phyloP scores from a whole-genome alignment of 768 basidiomycete genomes.

The Tulasnella sp. region DNA sequence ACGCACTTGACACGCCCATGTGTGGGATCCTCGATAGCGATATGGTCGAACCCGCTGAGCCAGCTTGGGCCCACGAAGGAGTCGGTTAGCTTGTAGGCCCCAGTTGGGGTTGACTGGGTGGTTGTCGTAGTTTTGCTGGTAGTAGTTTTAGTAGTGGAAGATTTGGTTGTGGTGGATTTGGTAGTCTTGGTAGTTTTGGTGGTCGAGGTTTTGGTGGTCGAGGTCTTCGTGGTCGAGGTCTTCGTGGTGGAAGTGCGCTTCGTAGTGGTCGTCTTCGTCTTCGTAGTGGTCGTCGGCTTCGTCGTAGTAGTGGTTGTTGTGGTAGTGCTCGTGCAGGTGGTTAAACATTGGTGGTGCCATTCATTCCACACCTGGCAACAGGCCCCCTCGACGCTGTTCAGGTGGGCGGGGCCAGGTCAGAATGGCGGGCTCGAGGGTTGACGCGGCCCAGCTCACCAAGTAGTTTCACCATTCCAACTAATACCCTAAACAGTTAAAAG shows the following conservation, averaged over 20 bases:
- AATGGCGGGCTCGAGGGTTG: not conserved
- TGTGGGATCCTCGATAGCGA: constrained; percentile 37
- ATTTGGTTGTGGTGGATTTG: not conserved
- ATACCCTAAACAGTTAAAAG: not conserved
- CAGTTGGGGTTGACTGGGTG: not conserved
- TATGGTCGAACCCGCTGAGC: constrained; percentile 36
- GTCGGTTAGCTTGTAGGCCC: constrained; percentile 36
- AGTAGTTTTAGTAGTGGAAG: not conserved
- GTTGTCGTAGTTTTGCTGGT: constrained; percentile 8
- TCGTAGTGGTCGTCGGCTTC: not conserved
- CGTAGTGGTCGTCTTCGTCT: not conserved
- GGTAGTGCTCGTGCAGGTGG: not conserved
- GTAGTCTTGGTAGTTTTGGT: not conserved
- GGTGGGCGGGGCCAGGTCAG: not conserved
- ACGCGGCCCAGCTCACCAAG: not conserved
- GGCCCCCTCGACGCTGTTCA: not conserved
- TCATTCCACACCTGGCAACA: not conserved
- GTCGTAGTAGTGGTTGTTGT: not conserved
- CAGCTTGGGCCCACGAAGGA: constrained; percentile 36
- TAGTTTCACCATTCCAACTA: not conserved
- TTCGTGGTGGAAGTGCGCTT: not conserved
- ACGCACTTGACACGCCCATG: constrained; percentile 38
- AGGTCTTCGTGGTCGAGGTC: not conserved
- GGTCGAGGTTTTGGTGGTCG: not conserved
- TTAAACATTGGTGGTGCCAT: not conserved